Percentiles rank a stretch among this genome's conserved stretches.
phyloP scores from a whole-genome alignment of 2,329 filamentous ascomycete genomes.

The Dryadomyces quercus-mongolicae region DNA sequence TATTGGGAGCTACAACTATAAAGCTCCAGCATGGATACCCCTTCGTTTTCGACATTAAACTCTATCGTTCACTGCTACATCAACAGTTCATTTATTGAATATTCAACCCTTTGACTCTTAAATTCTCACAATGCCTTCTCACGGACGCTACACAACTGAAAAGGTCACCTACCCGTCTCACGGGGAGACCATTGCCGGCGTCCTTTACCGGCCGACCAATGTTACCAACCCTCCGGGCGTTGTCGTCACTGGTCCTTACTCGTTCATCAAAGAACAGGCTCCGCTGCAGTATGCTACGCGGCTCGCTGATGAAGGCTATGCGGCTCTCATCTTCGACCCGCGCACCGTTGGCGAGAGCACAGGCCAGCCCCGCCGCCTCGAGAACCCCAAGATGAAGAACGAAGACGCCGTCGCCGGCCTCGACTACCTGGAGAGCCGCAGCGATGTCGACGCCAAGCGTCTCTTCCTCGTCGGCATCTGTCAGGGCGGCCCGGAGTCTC shows the following conservation, averaged over 20 bases:
- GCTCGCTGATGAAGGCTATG: slow-evolving; percentile 5
- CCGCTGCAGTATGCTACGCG: slow-evolving; percentile 1
- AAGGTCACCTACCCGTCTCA: slow-evolving; percentile 5
- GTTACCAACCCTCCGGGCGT: slow-evolving; percentile 1
- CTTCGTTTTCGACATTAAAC: too few relatives aligned
- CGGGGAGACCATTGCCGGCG: slow-evolving; percentile 4
- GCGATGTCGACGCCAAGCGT: slow-evolving; percentile 1
- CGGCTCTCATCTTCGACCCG: slow-evolving; percentile 1
- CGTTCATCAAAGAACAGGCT: slow-evolving; percentile 3
- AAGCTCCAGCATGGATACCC: too few relatives aligned
- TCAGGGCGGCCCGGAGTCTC: slow-evolving; percentile 3
- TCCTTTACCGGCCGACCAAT: slow-evolving; percentile 1
- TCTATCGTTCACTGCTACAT: too few relatives aligned
- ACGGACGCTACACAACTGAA: slow-evolving; percentile 4
- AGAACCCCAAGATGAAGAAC: slow-evolving; percentile 5
- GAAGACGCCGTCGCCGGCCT: slow-evolving; percentile 2
- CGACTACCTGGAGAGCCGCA: neutral
- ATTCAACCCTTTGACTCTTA: too few relatives aligned
- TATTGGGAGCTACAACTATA: too few relatives aligned
- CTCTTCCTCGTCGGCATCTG: slow-evolving; percentile 4
- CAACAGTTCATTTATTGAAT: too few relatives aligned
- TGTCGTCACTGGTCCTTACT: slow-evolving; percentile 2
- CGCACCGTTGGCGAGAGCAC: slow-evolving; percentile 4
- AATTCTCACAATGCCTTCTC: neutral
- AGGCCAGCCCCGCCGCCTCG: slow-evolving; percentile 1